Conservation (phyloP, 1,284 basidiomycete genomes). For the Coriolopsis trogii region DNA sequence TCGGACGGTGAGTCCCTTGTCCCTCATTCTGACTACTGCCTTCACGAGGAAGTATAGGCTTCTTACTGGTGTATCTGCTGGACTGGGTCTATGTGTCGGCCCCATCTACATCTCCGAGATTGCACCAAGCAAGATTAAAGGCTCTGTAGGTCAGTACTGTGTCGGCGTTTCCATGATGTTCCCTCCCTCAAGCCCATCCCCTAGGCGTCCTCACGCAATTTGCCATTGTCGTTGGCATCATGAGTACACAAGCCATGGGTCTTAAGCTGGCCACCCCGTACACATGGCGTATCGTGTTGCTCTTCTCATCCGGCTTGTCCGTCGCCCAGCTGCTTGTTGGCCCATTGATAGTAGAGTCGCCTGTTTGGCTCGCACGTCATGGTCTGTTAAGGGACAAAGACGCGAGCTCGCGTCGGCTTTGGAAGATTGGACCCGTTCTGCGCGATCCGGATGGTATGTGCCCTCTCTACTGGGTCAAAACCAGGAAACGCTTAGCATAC, state of each 20-base stretch:
- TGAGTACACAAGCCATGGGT: constrained; percentile 74
- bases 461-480: background rate
- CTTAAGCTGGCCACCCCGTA: constrained; percentile 63
- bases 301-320: constrained; percentile 65
- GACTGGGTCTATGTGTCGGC: constrained; percentile 84
- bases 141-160: constrained; percentile 61
- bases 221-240: constrained; percentile 83
- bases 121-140: constrained; percentile 71
- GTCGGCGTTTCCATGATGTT: background rate
- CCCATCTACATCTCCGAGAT: constrained; percentile 87
- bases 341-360: constrained; percentile 64
- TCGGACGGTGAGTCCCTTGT: constrained; percentile 62
- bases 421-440: constrained; percentile 38
- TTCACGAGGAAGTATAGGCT: constrained; percentile 48
- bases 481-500: too few relatives aligned
- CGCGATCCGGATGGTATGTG: constrained; percentile 22
- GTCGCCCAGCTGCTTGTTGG: constrained; percentile 61
- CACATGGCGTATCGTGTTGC: constrained; percentile 76
- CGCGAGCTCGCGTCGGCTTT: constrained; percentile 50
- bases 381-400: constrained; percentile 55
- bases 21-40: background rate
- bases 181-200: constrained; percentile 1
- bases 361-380: constrained; percentile 60
- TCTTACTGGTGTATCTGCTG: constrained; percentile 79
- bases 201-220: constrained; percentile 88